Evolutionary conservation across 768 basidiomycete species (phyloP), one percentile per base, ranked within the genome.

Genomic region (Xanthoconium stramineum): DNA sequence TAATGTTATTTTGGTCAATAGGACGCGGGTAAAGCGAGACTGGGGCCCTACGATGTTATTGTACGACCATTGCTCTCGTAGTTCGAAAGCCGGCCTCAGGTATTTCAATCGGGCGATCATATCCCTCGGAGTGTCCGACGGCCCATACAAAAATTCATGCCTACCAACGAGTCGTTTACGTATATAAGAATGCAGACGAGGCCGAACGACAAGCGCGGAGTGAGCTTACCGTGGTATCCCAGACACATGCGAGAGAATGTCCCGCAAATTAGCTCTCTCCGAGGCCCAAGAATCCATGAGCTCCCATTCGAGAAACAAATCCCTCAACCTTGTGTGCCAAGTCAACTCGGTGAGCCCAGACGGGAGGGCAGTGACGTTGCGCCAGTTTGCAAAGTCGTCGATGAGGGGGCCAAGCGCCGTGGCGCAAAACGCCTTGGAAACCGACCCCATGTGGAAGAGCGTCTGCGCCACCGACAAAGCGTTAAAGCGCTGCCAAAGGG

Each of bases 1-100:
- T 80, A 4, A 24, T 4, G 24, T 24, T 24, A 24, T 24, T 24
- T 4, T 24, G 24, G 24, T 24, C 24, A 24, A 24, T 24, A 8
- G 14, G 14, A 15, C 15, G 15, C 36, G 24, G 24, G 24, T 24
- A 24, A 24, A 24, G 24, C 24, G 24, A 24, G 24, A 24, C 24
- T 24, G 15, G 35, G 10, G 35, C 9, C 46, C 17, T 28, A 72
- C 78, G 32, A 70, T 65, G 42, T 78, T 77, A 58, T 69, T 76
- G 58, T 79, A 79, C 3, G 65, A 66, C 61, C 65, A 77, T 24
- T 61, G 62, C 46, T 77, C 64, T 13, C 76, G 70, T 5, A 76
- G 64, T 55, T 74, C 76, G 4, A 24, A 24, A 24, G 24, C 24
- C 24, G 24, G 24, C 24, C 24, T 24, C 4, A 24, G 24, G 4